Evolutionary conservation across 2,329 filamentous ascomycete species (phyloP).

Genomic region (Talaromyces verruculosus): DNA sequence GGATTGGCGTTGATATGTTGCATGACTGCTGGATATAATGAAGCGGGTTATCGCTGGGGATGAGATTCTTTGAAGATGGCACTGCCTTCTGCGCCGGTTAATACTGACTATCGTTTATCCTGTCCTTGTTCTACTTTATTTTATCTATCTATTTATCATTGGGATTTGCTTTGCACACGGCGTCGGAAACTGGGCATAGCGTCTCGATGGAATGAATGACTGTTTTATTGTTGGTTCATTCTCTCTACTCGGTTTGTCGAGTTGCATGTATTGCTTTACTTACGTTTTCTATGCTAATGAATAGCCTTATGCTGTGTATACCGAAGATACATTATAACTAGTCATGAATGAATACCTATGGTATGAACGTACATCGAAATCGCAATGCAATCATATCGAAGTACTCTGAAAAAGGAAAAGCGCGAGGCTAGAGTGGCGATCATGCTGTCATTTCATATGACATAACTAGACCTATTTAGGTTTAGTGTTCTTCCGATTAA

Average conservation of each 20-base stretch:
- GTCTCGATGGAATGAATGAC: constrained; percentile 20
- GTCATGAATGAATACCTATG: neutral
- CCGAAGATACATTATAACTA: neutral
- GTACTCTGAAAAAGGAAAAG: neutral
- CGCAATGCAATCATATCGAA: neutral
- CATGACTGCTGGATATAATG: neutral
- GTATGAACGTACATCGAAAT: neutral
- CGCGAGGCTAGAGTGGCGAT: neutral
- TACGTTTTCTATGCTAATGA: neutral
- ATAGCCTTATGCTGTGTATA: neutral
- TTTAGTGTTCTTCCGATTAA: neutral
- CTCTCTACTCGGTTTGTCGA: neutral
- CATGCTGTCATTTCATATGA: constrained; percentile 15
- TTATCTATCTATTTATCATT: constrained; percentile 8
- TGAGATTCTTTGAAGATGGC: neutral
- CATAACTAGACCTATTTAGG: neutral
- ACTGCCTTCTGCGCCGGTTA: neutral
- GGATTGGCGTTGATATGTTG: constrained; percentile 34
- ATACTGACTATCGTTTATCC: neutral
- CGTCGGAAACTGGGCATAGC: constrained; percentile 24
- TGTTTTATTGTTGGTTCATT: constrained; percentile 5
- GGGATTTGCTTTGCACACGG: constrained; percentile 18
- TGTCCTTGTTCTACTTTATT: neutral
- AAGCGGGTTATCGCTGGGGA: neutral
- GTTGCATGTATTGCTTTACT: neutral